Percentiles rank a stretch among this genome's conserved stretches.
These are phyloP conservation scores for Wallemia ichthyophaga DNA, from an alignment of 1,284 basidiomycete genomes.

Conservation along the genomic window DNA sequence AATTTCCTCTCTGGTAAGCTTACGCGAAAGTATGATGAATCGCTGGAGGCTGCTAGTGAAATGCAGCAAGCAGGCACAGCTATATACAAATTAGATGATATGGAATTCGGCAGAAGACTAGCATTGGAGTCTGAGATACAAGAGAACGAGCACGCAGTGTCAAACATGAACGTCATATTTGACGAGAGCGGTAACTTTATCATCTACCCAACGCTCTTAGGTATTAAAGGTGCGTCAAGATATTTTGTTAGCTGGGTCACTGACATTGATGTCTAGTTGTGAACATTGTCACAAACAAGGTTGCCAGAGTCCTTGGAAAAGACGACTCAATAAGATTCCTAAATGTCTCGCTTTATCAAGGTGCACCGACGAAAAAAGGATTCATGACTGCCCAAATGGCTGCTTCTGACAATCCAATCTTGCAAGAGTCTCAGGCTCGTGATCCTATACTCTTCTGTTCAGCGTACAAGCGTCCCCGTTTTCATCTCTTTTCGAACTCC, in stretches of 20 bases:
- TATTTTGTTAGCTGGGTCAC: not conserved
- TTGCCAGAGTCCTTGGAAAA: constrained; percentile 66
- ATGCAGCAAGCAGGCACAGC: constrained; percentile 89
- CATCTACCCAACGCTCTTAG: constrained; percentile 70
- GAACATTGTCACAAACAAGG: constrained; percentile 75
- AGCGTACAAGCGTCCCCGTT: constrained; percentile 72
- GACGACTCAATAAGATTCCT: constrained; percentile 79
- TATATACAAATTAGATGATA: constrained; percentile 74
- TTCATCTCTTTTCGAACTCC: constrained; percentile 83
- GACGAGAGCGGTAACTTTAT: constrained; percentile 89
- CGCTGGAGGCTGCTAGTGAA: constrained; percentile 63
- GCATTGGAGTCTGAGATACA: constrained; percentile 79
- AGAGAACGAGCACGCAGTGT: constrained; percentile 29
- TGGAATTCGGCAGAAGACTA: constrained; percentile 93
- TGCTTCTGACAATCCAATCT: constrained; percentile 75
- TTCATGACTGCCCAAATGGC: constrained; percentile 70
- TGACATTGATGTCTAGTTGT: constrained; percentile 30
- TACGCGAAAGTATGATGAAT: constrained; percentile 79
- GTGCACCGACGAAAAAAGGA: constrained; percentile 60
- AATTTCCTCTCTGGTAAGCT: constrained; percentile 70
- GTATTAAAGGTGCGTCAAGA: constrained; percentile 49
- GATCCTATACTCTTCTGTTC: constrained; percentile 86
- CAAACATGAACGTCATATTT: constrained; percentile 68
- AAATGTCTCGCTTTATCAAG: constrained; percentile 71
- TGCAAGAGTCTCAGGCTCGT: constrained; percentile 45